A percentile compares a stretch with the other conserved stretches of the same genome.
These are phyloP conservation scores for Calocera cornea DNA, from an alignment of 768 basidiomycete genomes.

Conservation along the genomic window DNA sequence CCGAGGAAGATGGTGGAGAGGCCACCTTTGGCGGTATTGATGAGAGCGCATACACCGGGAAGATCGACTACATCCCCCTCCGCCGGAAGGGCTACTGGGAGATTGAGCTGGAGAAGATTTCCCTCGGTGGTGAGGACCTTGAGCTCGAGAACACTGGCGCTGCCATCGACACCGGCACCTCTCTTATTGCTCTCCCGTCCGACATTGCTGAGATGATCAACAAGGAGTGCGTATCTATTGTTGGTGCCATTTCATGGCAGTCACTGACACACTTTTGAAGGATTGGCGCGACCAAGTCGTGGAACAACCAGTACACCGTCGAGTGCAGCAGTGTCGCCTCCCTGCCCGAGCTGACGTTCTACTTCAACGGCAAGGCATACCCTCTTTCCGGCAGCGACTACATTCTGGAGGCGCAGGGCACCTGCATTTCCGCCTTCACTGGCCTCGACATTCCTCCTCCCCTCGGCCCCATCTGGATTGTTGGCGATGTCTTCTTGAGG, in stretches of 20 bases:
- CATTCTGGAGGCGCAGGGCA: conserved; percentile 76
- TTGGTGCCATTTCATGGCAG: neutral
- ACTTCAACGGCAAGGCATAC: conserved; percentile 69
- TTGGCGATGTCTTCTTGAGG: conserved; percentile 88
- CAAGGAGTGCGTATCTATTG: conserved; percentile 34
- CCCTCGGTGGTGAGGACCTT: conserved; percentile 73
- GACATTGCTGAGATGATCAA: conserved; percentile 98
- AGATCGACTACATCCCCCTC: conserved; percentile 75
- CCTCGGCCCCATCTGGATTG: conserved; percentile 68
- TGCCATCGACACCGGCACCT: conserved; percentile 89
- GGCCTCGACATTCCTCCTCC: conserved; percentile 81
- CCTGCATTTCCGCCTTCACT: conserved; percentile 88
- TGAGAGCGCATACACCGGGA: conserved; percentile 55
- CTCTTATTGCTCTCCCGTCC: conserved; percentile 81
- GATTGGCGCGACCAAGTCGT: conserved; percentile 85
- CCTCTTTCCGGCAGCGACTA: conserved; percentile 74
- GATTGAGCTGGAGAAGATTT: conserved; percentile 77
- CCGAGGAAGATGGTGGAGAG: conserved; percentile 81
- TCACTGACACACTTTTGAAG: conserved; percentile 16
- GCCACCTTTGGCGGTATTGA: conserved; percentile 89
- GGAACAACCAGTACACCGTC: conserved; percentile 92
- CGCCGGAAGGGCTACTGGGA: conserved; percentile 98
- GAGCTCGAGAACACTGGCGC: conserved; percentile 90
- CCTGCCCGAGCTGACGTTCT: conserved; percentile 74
- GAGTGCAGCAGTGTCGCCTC: conserved; percentile 74